Base-by-base conservation (phyloP, 768 basidiomycete genomes). In the Hypsizygus marmoreus region DNA sequence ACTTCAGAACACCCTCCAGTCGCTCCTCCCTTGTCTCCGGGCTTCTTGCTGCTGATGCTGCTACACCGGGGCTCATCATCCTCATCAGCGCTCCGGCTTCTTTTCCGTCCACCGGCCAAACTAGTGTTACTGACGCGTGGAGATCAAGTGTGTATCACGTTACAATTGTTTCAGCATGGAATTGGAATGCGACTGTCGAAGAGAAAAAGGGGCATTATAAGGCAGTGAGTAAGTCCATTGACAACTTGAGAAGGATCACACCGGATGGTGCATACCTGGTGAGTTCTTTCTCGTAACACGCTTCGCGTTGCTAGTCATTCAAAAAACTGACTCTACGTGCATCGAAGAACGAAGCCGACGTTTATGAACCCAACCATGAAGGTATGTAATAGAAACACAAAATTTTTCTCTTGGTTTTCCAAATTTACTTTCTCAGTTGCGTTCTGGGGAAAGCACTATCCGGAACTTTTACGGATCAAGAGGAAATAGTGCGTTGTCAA, bases 121-220 rank as follows among this genome's bases (percentile, higher is more conserved):
- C 75, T 10, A 76, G 75, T 49, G 68, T 76, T 16, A 73, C 70
- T 1, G 65, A 67, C 24, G 70, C 70, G 24, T 76, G 76, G 76
- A 58, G 74, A 23, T 59, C 61, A 6, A 74, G 71, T 40, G 28
- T 78, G 3, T 76, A 72, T 46, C 76, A 80, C 50, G 61, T 75
- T 39, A 77, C 76, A 8, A 60, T 69, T 17, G 59, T 73, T 25
- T 62, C 68, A 5, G 41, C 60, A n/a, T 78, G 74, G 75, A 68
- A 68, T 14, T 77, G 71, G 68, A 69, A 77, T 41, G 69, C 75
- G 4, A 74, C 72, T 2, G 48, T 47, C 13, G 60, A 44, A 14
- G 71, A 74, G 33, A 71, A 72, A 42, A 47, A 50, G 34, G 53
- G 39, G 2, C 42, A 59, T 19, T 76, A 77, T 52, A 20, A 58